Evolutionary conservation across 495 filamentous ascomycete species (phyloP).

Genomic region (Lindgomyces ingoldianus): DNA sequence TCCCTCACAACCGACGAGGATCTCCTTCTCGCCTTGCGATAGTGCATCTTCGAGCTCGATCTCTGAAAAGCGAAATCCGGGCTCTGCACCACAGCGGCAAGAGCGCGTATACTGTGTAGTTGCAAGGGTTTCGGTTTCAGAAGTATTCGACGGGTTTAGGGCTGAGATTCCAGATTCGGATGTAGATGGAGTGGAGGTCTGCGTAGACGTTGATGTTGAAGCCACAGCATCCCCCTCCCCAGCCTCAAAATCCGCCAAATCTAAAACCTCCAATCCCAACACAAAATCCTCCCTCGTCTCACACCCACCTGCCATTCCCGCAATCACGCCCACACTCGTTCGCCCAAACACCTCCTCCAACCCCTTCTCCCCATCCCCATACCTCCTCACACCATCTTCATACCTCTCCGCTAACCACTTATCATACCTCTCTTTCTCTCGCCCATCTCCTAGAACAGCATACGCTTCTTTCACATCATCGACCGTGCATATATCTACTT

Average conservation of each 20-base stretch:
- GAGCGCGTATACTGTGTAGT: slow-evolving; percentile 3
- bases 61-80: slow-evolving; percentile 31
- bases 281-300: neutral
- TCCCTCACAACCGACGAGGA: slow-evolving; percentile 37
- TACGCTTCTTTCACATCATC: slow-evolving; percentile 30
- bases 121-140: too few relatives aligned
- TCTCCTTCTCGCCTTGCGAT: slow-evolving; percentile 24
- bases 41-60: slow-evolving; percentile 22
- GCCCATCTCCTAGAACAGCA: slow-evolving; percentile 4
- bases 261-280: slow-evolving; percentile 10
- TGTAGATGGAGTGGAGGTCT: too few relatives aligned
- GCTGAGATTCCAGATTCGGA: neutral
- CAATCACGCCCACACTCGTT: too few relatives aligned
- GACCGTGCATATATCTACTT: slow-evolving; percentile 10
- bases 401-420: too few relatives aligned
- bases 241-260: slow-evolving; percentile 10
- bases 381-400: too few relatives aligned
- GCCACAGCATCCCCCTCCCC: neutral
- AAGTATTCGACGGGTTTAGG: neutral
- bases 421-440: slow-evolving; percentile 7
- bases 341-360: too few relatives aligned
- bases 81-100: slow-evolving; percentile 29
- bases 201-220: too few relatives aligned
- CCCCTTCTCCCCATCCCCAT: neutral
- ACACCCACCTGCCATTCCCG: too few relatives aligned